These are phyloP conservation scores for Cenchrus americanus DNA, from an alignment of 176 grass and related monocot genomes.

Conservation along the genomic window DNA sequence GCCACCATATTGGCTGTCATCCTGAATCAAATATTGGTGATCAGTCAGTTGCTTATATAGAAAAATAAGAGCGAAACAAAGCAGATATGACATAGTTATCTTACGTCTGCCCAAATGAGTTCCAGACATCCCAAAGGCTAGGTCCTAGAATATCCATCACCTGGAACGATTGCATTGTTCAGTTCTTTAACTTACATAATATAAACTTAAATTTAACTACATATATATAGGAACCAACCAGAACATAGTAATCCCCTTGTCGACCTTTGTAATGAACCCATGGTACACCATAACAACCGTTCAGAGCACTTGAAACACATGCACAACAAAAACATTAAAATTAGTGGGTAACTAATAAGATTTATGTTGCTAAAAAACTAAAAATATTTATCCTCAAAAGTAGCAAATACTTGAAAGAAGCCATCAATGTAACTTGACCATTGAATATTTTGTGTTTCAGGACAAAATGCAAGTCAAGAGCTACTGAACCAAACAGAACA, in stretches of 20 bases:
- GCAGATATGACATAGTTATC: constrained; percentile 36
- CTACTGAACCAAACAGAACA: not conserved
- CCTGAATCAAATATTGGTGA: constrained; percentile 54
- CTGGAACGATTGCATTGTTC: constrained; percentile 52
- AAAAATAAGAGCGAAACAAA: constrained; percentile 30
- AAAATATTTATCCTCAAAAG: constrained; percentile 12
- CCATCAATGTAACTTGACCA: not conserved
- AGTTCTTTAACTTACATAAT: not conserved
- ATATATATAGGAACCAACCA: constrained; percentile 58
- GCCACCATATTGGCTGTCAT: constrained; percentile 91
- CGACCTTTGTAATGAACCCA: constrained; percentile 95
- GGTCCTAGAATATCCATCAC: constrained; percentile 98
- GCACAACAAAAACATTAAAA: constrained; percentile 37
- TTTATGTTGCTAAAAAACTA: not conserved
- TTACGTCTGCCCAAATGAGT: constrained; percentile 92
- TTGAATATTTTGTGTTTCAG: not conserved
- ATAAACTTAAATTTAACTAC: not conserved
- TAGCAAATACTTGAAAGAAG: not conserved
- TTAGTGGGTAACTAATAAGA: constrained; percentile 5
- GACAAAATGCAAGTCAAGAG: constrained; percentile 11
- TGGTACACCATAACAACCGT: constrained; percentile 93
- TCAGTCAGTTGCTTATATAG: constrained; percentile 10
- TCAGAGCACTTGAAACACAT: constrained; percentile 72
- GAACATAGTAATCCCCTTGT: constrained; percentile 93
- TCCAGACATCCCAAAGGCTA: constrained; percentile 99